A percentile compares a stretch with the other conserved stretches of the same genome.
Conservation (phyloP, 768 basidiomycete species). For the Suillus luteus region DNA sequence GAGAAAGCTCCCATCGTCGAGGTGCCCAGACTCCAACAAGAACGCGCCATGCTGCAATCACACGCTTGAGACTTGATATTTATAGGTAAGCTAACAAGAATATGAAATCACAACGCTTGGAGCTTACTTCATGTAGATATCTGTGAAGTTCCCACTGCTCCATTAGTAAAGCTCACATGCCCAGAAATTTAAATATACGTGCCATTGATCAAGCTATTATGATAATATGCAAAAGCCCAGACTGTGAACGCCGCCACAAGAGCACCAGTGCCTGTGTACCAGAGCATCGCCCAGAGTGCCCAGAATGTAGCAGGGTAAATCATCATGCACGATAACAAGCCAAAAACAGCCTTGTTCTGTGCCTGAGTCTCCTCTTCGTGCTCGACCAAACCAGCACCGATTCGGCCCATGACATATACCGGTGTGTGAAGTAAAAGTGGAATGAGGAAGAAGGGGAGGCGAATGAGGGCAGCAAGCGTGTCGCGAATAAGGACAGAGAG, state of each 20-base stretch:
- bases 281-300: conserved; percentile 81
- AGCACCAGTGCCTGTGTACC: conserved; percentile 74
- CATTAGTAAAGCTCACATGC: conserved; percentile 3
- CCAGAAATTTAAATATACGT: conserved; percentile 33
- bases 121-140: conserved; percentile 76
- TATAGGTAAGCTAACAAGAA: background rate
- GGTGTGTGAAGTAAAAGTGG: conserved; percentile 85
- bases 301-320: conserved; percentile 87
- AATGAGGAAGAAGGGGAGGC: conserved; percentile 86
- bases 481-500: conserved; percentile 78
- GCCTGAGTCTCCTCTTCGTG: conserved; percentile 95
- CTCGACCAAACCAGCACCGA: conserved; percentile 73
- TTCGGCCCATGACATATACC: conserved; percentile 77
- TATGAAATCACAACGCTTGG: conserved; percentile 8
- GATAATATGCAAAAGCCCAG: conserved; percentile 82
- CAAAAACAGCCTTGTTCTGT: conserved; percentile 95
- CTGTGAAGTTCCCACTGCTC: conserved; percentile 34
- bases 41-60: conserved; percentile 95
- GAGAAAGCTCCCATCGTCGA: conserved; percentile 76
- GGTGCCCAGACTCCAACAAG: conserved; percentile 94
- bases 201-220: conserved; percentile 85
- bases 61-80: conserved; percentile 68
- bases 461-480: conserved; percentile 65
- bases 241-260: conserved; percentile 67
- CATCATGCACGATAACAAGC: conserved; percentile 68